Conservation (phyloP, 768 basidiomycete species). For the Boletus rex-veris region DNA sequence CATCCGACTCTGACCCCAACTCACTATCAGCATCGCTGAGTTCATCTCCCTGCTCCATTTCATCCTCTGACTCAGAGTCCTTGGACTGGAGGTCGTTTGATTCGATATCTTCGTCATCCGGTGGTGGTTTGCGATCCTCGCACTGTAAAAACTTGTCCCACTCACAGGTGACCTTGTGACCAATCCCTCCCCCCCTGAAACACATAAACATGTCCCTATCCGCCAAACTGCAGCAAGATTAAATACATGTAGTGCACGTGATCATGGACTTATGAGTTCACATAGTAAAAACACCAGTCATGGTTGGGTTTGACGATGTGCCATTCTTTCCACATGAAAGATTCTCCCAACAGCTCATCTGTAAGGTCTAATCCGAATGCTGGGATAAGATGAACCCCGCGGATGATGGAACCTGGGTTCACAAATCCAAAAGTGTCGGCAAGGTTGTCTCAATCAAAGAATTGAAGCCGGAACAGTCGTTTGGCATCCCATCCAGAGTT, state of each 20-base stretch:
- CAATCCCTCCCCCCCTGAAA: constrained; percentile 26
- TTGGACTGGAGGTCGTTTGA: too few relatives aligned
- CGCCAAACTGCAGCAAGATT: neutral
- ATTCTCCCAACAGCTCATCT: neutral
- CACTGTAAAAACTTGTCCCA: neutral
- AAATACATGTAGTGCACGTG: too few relatives aligned
- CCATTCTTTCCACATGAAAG: neutral
- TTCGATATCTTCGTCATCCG: too few relatives aligned
- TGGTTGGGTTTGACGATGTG: neutral
- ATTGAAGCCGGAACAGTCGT: neutral
- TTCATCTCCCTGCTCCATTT: too few relatives aligned
- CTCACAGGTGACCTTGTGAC: constrained; percentile 20
- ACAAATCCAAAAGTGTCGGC: neutral
- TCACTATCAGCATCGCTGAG: too few relatives aligned
- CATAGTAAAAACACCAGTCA: constrained; percentile 32
- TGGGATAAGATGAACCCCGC: neutral
- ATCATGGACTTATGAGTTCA: constrained; percentile 30
- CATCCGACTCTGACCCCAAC: neutral
- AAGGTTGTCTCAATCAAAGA: neutral
- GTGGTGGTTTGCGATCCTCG: neutral
- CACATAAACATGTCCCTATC: constrained; percentile 19
- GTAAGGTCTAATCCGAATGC: neutral
- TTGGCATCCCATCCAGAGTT: neutral
- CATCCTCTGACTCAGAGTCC: too few relatives aligned
- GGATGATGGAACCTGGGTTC: neutral